Evolutionary conservation across 495 filamentous ascomycete genomes (phyloP).

Genomic region (Durotheca rogersii): DNA sequence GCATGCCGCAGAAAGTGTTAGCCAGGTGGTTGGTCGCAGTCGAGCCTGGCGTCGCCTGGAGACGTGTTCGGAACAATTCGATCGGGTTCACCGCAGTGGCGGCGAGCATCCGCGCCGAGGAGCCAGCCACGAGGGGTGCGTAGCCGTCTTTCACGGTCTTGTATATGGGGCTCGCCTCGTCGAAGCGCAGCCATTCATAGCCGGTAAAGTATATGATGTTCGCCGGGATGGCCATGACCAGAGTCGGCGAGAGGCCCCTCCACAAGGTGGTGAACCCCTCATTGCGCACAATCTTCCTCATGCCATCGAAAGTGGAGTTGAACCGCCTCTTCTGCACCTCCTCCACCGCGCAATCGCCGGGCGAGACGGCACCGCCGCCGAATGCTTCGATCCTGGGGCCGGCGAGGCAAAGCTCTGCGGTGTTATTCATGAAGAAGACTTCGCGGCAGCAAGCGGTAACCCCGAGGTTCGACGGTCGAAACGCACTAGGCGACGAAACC

Average conservation of each 20-base stretch:
- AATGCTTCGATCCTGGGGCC: constrained; percentile 40
- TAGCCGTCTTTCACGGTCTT: constrained; percentile 62
- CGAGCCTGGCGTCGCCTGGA: constrained; percentile 75
- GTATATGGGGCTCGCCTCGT: constrained; percentile 66
- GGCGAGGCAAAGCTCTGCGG: constrained; percentile 75
- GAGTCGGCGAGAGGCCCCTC: constrained; percentile 87
- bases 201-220: constrained; percentile 99
- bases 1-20: constrained; percentile 70
- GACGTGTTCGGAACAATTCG: constrained; percentile 90
- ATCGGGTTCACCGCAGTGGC: constrained; percentile 84
- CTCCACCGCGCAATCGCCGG: constrained; percentile 80
- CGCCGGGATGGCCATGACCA: constrained; percentile 89
- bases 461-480: constrained; percentile 76
- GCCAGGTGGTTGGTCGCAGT: constrained; percentile 56
- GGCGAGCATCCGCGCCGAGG: constrained; percentile 72
- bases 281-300: constrained; percentile 94
- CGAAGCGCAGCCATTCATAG: constrained; percentile 89
- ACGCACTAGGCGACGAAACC: constrained; percentile 52
- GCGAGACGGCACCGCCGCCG: constrained; percentile 28
- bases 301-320: constrained; percentile 85
- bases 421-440: constrained; percentile 93
- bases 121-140: constrained; percentile 77
- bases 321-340: constrained; percentile 80
- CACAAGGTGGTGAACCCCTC: constrained; percentile 86
- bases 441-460: constrained; percentile 95